A percentile compares a stretch with the other conserved stretches of the same genome.
Conservation (phyloP, 306 rosid genomes). For the Acacia confusa region DNA sequence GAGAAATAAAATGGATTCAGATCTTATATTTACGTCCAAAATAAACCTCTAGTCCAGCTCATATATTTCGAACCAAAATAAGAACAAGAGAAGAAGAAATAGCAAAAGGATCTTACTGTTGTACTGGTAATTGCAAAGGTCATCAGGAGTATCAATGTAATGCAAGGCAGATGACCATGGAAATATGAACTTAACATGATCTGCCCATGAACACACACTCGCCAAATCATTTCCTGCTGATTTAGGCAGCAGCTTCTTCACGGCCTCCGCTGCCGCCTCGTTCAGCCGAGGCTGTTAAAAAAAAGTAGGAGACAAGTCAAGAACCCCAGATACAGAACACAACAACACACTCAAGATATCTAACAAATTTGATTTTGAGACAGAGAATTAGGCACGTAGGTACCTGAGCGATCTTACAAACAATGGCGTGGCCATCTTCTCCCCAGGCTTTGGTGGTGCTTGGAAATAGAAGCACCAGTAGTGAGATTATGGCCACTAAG, state of each 20-base stretch:
- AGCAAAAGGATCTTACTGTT: conserved; percentile 41
- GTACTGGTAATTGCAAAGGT: conserved; percentile 53
- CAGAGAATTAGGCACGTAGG: neutral
- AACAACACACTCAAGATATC: too few relatives aligned
- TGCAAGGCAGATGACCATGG: conserved; percentile 87
- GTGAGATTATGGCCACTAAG: conserved; percentile 22
- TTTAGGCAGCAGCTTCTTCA: conserved; percentile 59
- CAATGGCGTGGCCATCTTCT: conserved; percentile 59
- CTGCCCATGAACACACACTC: conserved; percentile 78
- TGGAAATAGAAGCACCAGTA: conserved; percentile 50
- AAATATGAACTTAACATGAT: conserved; percentile 45
- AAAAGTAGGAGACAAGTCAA: neutral
- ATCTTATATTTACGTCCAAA: too few relatives aligned
- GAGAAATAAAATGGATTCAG: too few relatives aligned
- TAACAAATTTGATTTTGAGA: neutral
- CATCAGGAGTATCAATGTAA: conserved; percentile 71
- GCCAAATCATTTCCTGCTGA: conserved; percentile 56
- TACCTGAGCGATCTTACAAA: conserved; percentile 83
- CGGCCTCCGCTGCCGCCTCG: conserved; percentile 56
- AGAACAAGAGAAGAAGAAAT: neutral
- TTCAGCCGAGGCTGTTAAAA: conserved; percentile 55
- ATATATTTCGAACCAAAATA: too few relatives aligned
- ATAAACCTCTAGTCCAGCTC: too few relatives aligned
- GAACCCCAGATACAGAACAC: neutral
- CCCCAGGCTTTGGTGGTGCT: conserved; percentile 61